Evolutionary conservation across 352 stramenopile species (phyloP).

Genomic region (Blastocystis sp.): DNA sequence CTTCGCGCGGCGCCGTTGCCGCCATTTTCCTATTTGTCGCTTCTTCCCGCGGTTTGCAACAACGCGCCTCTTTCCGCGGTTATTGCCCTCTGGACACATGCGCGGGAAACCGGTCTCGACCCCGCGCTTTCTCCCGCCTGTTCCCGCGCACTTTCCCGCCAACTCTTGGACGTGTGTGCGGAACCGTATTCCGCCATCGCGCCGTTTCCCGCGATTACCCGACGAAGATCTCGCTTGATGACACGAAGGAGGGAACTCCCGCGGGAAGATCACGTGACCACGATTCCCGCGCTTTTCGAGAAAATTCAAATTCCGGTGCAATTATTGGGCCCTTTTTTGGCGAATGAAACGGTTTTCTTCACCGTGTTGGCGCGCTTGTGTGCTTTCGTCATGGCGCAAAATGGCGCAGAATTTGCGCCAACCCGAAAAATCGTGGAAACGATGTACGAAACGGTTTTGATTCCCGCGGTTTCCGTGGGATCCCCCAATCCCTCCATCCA

Average conservation of each 20-base stretch:
- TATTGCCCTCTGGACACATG: background rate
- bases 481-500: background rate
- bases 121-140: background rate
- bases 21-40: background rate
- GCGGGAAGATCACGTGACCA: background rate
- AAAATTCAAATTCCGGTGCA: background rate
- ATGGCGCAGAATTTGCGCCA: background rate
- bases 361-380: conserved; percentile 9
- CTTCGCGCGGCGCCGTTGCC: background rate
- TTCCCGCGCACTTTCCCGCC: background rate
- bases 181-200: background rate
- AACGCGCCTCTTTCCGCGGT: background rate
- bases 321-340: background rate
- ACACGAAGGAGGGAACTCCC: background rate
- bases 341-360: conserved; percentile 22
- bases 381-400: background rate
- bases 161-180: background rate
- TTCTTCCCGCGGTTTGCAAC: background rate
- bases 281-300: background rate
- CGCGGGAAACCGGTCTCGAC: background rate
- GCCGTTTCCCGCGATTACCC: background rate
- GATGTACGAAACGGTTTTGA: background rate
- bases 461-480: background rate
- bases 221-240: background rate
- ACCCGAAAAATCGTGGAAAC: background rate